phyloP scores from a whole-genome alignment of 495 filamentous ascomycete genomes.

The Xylona heveae region DNA sequence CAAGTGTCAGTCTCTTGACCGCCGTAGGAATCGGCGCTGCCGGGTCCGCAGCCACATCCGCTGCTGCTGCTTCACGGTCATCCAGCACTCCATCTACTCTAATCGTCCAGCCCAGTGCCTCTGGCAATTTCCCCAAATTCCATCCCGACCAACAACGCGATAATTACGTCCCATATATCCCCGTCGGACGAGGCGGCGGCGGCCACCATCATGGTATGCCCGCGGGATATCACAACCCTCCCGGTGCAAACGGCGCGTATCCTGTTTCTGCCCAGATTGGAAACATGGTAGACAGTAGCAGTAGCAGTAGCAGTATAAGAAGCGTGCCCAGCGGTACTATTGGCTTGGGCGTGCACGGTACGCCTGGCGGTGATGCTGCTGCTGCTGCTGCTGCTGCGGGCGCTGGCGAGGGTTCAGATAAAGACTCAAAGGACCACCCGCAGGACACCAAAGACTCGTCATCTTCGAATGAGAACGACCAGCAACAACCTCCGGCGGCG shows the following conservation, averaged over 20 bases:
- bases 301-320: slow-evolving; percentile 10
- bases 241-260: slow-evolving; percentile 7
- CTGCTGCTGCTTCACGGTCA: slow-evolving; percentile 12
- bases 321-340: slow-evolving; percentile 10
- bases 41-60: slow-evolving; percentile 4
- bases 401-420: no score
- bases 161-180: slow-evolving; percentile 13
- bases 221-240: no score
- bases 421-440: background rate
- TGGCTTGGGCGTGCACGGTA: no score
- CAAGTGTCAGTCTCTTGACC: slow-evolving; percentile 23
- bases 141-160: slow-evolving; percentile 7
- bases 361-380: no score
- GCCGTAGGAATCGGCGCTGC: slow-evolving; percentile 6
- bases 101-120: slow-evolving; percentile 20
- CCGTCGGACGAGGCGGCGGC: slow-evolving; percentile 19
- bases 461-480: slow-evolving; percentile 16
- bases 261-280: slow-evolving; percentile 20
- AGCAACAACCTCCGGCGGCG: background rate
- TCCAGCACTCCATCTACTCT: slow-evolving; percentile 19
- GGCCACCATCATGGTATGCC: no score
- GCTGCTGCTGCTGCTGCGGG: no score
- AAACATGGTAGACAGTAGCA: slow-evolving; percentile 27
- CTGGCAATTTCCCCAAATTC: slow-evolving; percentile 14
- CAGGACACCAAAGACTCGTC: slow-evolving; percentile 6